phyloP scores from a whole-genome alignment of 139 green algal species.

The Diplosphaera chodatii region DNA sequence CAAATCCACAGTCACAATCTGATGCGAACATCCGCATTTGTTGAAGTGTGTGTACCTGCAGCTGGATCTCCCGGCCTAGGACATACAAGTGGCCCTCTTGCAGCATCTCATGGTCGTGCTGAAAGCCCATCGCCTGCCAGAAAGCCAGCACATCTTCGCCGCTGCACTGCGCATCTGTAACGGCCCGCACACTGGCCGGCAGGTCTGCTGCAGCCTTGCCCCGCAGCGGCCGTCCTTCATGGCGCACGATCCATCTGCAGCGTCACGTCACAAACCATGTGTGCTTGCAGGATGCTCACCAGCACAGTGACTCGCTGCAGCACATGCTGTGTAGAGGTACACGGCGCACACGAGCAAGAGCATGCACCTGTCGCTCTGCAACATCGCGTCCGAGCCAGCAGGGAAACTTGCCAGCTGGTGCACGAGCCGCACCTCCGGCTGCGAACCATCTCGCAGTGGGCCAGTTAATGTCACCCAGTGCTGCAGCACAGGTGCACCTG shows the following conservation, averaged over 20 bases:
- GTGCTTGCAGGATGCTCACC: no score
- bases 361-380: not conserved
- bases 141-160: not conserved
- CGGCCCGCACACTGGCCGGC: not conserved
- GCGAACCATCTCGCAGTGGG: not conserved
- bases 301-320: no score
- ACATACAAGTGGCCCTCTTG: not conserved
- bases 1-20: no score
- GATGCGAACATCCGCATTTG: no score
- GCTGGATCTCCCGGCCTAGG: not conserved
- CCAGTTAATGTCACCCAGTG: not conserved
- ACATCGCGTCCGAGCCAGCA: not conserved
- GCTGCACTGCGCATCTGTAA: not conserved
- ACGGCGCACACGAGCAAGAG: not conserved
- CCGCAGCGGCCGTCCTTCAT: not conserved
- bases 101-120: not conserved
- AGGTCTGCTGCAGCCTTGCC: not conserved
- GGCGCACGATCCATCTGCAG: not conserved
- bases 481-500: not conserved
- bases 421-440: not conserved
- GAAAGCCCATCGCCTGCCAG: not conserved
- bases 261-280: no score
- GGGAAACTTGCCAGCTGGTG: not conserved
- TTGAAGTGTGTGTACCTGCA: no score
- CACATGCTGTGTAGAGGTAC: no score